Base-by-base conservation (phyloP, 1,284 basidiomycete species). In the Pseudozyma sp. region DNA sequence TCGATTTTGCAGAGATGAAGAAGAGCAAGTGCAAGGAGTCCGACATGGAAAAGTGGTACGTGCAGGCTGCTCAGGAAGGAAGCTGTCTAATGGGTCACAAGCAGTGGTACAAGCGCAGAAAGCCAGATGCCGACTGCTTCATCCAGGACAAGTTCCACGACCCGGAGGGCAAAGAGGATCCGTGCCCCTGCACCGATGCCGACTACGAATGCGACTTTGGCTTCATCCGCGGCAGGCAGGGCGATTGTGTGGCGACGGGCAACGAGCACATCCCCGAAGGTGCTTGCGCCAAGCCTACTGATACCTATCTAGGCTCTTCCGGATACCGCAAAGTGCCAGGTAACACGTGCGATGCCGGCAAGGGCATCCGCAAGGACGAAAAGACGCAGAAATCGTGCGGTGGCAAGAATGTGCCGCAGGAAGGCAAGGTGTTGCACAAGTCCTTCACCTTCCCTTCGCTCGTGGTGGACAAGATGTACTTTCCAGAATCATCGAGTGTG, bases 121-220 rank as follows among this genome's bases (percentile, higher is more conserved):
- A 94, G 86, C 84, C 89, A 0, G 89, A 92, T 68, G 92, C 91
- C 1, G 87, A 94, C 72, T 99, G 96, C 81, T 95, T 93, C 73
- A 91, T 99, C n/a, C 93, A 92, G 7, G 88, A 95, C 74, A 94
- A 97, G 85, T 84, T 84, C 64, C 86, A 80, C 62, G 82, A 84
- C 47, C 81, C 81, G 4, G 70, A 68, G 13, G 77, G 88, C 33
- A 89, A 92, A 67, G 92, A 94, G 70, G 93, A 96, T 54, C 87
- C 88, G 54, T 99, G 96, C 84, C 84, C 88, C 6, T 99, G 96
- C 84, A 89, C 89, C 1, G 92, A 93, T 68, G 90, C 90, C 19
- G 96, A 99, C 84, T 98, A 90, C 81, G 97, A 99, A 85, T 99
- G 94, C 79, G 94, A 96, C 86, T 95, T 92, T 86, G 94, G 95